phyloP scores from a whole-genome alignment of 208 protist genomes.

The Naegleria fowleri region DNA sequence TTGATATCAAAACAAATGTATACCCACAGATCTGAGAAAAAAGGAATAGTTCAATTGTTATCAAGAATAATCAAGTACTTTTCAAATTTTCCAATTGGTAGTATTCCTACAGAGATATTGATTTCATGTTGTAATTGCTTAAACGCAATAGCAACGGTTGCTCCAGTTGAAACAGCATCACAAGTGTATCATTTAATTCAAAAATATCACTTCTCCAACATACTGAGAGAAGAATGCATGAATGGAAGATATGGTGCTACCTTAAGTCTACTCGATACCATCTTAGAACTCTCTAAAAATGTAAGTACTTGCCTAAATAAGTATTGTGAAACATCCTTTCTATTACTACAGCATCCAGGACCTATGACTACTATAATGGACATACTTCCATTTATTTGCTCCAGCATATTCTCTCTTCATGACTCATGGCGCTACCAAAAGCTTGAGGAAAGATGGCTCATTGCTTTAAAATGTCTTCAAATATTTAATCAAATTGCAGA shows the following conservation, averaged over 20 bases:
- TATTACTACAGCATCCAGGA: background rate
- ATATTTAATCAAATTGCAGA: background rate
- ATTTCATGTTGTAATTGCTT: background rate
- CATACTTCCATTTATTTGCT: background rate
- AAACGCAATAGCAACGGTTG: background rate
- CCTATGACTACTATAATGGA: background rate
- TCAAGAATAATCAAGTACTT: background rate
- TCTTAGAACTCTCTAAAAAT: background rate
- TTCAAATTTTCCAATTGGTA: background rate
- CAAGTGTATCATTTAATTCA: background rate
- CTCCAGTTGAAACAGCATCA: background rate
- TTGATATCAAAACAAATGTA: background rate
- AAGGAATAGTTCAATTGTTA: background rate
- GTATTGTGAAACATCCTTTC: no score
- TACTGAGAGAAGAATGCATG: background rate
- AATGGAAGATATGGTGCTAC: background rate
- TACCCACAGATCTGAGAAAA: background rate
- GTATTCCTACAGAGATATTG: background rate
- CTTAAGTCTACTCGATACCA: background rate
- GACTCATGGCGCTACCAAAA: constrained; percentile 18
- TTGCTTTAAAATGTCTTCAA: background rate
- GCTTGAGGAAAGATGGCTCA: background rate
- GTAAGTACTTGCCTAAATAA: no score
- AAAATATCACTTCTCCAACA: background rate
- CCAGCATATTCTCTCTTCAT: constrained; percentile 19